phyloP scores from a whole-genome alignment of 1,284 basidiomycete genomes.

The Taiwanofungus camphoratus region DNA sequence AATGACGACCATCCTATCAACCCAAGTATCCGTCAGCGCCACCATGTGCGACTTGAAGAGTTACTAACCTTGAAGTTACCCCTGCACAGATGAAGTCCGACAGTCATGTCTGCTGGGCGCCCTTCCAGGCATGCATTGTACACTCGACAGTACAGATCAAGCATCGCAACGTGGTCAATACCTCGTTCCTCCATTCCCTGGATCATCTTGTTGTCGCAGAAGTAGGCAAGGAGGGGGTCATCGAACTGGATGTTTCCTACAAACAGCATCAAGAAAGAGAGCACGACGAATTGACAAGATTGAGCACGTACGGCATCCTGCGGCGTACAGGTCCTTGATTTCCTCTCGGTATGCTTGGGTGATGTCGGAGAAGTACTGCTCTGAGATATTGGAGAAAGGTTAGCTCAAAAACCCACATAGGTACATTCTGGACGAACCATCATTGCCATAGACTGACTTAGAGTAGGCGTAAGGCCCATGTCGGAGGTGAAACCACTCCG shows the following conservation, averaged over 20 bases:
- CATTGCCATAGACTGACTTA: slow-evolving; percentile 53
- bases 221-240: slow-evolving; percentile 65
- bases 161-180: slow-evolving; percentile 55
- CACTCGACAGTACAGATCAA: slow-evolving; percentile 64
- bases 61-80: slow-evolving; percentile 78
- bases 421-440: slow-evolving; percentile 47
- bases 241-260: slow-evolving; percentile 72
- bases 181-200: slow-evolving; percentile 56
- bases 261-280: too few relatives aligned
- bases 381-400: slow-evolving; percentile 24
- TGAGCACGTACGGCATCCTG: slow-evolving; percentile 60
- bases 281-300: too few relatives aligned
- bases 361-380: slow-evolving; percentile 71
- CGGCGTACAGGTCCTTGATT: slow-evolving; percentile 64
- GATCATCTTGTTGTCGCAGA: slow-evolving; percentile 59
- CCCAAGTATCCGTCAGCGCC: too few relatives aligned
- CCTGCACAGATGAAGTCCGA: slow-evolving; percentile 73
- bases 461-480: slow-evolving; percentile 62
- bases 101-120: slow-evolving; percentile 58
- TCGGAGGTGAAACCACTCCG: slow-evolving; percentile 73
- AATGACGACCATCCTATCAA: slow-evolving; percentile 57
- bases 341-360: slow-evolving; percentile 67
- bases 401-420: background rate
- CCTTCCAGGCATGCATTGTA: slow-evolving; percentile 62
- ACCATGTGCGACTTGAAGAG: too few relatives aligned